Conservation (phyloP, 208 protist species). For the Wallacemonas sp. region DNA sequence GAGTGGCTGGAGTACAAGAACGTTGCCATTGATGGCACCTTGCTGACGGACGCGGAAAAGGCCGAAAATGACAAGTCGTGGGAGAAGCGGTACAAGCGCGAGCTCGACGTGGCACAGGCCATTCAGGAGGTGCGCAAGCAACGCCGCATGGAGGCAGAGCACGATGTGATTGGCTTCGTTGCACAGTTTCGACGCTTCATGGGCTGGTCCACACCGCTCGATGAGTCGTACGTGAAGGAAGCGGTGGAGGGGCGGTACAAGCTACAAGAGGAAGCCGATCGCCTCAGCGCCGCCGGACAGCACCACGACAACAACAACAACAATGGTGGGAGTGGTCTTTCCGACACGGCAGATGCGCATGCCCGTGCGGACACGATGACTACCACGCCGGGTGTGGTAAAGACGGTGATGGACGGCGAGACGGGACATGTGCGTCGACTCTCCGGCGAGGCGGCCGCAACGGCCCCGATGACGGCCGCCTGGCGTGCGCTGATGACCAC, state of each 20-base stretch:
- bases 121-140: slow-evolving; percentile 62
- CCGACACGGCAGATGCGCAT: too few relatives aligned
- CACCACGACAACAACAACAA: too few relatives aligned
- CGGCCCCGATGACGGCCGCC: slow-evolving; percentile 21
- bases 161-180: slow-evolving; percentile 63
- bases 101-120: slow-evolving; percentile 77
- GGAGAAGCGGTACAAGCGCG: slow-evolving; percentile 54
- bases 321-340: too few relatives aligned
- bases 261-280: slow-evolving; percentile 35
- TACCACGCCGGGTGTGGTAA: not conserved
- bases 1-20: slow-evolving; percentile 83
- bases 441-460: not conserved
- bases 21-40: slow-evolving; percentile 71
- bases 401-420: not conserved
- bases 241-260: slow-evolving; percentile 41
- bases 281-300: slow-evolving; percentile 12
- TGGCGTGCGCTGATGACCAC: slow-evolving; percentile 76
- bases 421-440: not conserved
- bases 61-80: slow-evolving; percentile 35
- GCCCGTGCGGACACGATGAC: not conserved
- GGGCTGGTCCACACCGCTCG: slow-evolving; percentile 46
- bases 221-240: slow-evolving; percentile 45
- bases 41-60: slow-evolving; percentile 51
- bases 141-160: slow-evolving; percentile 45
- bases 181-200: slow-evolving; percentile 43